Percentiles rank a stretch among this genome's conserved stretches.
Conservation (phyloP, 2,329 filamentous ascomycete species). For the Claviceps sp. region DNA sequence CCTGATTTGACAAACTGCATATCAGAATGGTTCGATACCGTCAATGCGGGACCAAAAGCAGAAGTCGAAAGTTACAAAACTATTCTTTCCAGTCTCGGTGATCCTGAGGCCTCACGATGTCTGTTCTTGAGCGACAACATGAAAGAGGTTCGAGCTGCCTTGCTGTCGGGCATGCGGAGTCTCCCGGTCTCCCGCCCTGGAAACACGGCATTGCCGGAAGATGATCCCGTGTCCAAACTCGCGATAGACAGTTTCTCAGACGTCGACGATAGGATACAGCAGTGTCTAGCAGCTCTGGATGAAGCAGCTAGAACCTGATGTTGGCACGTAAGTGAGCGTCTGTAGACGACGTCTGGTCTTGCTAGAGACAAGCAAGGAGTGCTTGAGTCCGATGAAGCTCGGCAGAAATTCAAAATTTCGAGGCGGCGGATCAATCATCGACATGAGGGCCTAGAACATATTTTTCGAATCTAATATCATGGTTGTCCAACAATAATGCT, state of each 20-base stretch:
- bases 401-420: neutral
- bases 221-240: constrained; percentile 24
- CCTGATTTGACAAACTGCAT: constrained; percentile 48
- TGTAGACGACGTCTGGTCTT: neutral
- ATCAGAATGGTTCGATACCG: constrained; percentile 62
- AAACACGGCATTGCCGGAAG: constrained; percentile 48
- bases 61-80: constrained; percentile 52
- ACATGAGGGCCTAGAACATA: neutral
- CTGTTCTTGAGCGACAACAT: constrained; percentile 76
- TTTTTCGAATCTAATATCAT: neutral
- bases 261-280: constrained; percentile 8
- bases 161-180: constrained; percentile 48
- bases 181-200: constrained; percentile 53
- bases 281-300: constrained; percentile 5
- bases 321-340: neutral
- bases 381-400: neutral
- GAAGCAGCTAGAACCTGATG: neutral
- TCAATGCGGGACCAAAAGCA: constrained; percentile 65
- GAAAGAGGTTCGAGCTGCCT: constrained; percentile 51
- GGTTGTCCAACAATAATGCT: neutral
- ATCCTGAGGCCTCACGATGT: constrained; percentile 38
- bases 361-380: too few relatives aligned
- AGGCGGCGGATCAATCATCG: neutral
- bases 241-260: constrained; percentile 23
- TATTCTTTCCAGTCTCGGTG: constrained; percentile 37